Percentiles rank a stretch among this genome's conserved stretches.
Evolutionary conservation across 2,329 filamentous ascomycete genomes (phyloP).

Genomic region (Fusarium pseudocircinatum): DNA sequence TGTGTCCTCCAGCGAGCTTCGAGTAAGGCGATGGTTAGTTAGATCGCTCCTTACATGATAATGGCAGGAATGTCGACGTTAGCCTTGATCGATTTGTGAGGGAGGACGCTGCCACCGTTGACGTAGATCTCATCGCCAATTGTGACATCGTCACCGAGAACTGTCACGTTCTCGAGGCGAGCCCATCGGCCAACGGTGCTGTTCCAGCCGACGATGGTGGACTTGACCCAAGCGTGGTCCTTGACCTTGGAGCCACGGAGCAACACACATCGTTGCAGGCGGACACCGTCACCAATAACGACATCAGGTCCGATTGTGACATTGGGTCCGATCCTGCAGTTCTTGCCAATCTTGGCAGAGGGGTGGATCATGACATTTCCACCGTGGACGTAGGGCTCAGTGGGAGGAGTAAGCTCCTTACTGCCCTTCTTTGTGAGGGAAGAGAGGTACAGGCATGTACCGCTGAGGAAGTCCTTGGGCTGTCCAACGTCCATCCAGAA

Average conservation of each 20-base stretch:
- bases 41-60: conserved; percentile 67
- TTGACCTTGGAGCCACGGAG: conserved; percentile 92
- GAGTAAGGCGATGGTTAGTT: not conserved
- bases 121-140: conserved; percentile 99
- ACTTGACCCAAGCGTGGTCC: conserved; percentile 99
- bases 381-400: conserved; percentile 84
- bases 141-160: conserved; percentile 95
- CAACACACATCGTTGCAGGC: conserved; percentile 91
- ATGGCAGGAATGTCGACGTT: conserved; percentile 87
- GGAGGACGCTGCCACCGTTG: conserved; percentile 93
- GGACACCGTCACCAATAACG: conserved; percentile 90
- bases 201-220: conserved; percentile 98
- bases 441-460: conserved; percentile 95
- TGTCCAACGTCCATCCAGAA: conserved; percentile 99
- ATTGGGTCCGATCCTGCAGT: conserved; percentile 97
- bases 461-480: conserved; percentile 96
- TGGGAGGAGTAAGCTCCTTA: conserved; percentile 79
- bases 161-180: conserved; percentile 96
- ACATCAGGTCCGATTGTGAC: conserved; percentile 95
- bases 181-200: conserved; percentile 96
- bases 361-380: conserved; percentile 97
- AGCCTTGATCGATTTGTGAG: conserved; percentile 98
- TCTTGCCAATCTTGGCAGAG: conserved; percentile 94
- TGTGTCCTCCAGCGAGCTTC: conserved; percentile 36
- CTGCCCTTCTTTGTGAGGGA: conserved; percentile 90